Evolutionary conservation across 2,329 filamentous ascomycete species (phyloP), one percentile per base, ranked within the genome.

Genomic region (Diaporthe longicolla): DNA sequence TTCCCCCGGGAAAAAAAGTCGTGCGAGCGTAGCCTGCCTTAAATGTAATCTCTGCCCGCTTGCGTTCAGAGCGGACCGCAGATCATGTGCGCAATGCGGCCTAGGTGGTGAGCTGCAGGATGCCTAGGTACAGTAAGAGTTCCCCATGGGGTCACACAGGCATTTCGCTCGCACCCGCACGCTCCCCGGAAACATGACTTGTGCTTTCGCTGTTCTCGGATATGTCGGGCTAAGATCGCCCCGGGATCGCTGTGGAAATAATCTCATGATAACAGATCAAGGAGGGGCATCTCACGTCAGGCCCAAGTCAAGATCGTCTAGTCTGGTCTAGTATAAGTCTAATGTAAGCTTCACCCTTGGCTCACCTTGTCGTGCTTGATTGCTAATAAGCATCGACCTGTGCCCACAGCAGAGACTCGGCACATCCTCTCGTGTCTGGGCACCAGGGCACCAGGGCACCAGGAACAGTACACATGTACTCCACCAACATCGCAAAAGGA

Each of bases 61-160:
- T 68, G 45, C 63, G 32, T 68, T 19, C 32, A 21, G 37, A 15
- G 63, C 37, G 48, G 11, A 26, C 11, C 26, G 63, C 63, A 37
- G 63, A 54, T 68, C 63, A 13, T 54, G 32, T 68, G 8, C 63
- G 32, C 63, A 29, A 54, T 29, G 32, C 29, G 48, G 29, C 5
- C 32, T 68, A 68, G 63, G 45, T 24, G 15, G 45, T 37, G 50
- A 26, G 63, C 63, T 66, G 61, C 61, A 66, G 63, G 45, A 19
- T 26, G 45, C 58, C 11, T 13, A 10, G 35, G 35, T 4, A 43
- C 40, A 63, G 40, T 21, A 40, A 54, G 32, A 37, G 63, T 54
- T 40, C 63, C 63, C 63, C 63, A 68, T 26, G 63, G 63, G 63
- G 63, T 68, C n/a, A 40, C 63, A 37, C 63, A 68, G 63, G 19